These are phyloP conservation scores for Chlorella sp. DNA, from an alignment of 139 green algal species.

Conservation along the genomic window DNA sequence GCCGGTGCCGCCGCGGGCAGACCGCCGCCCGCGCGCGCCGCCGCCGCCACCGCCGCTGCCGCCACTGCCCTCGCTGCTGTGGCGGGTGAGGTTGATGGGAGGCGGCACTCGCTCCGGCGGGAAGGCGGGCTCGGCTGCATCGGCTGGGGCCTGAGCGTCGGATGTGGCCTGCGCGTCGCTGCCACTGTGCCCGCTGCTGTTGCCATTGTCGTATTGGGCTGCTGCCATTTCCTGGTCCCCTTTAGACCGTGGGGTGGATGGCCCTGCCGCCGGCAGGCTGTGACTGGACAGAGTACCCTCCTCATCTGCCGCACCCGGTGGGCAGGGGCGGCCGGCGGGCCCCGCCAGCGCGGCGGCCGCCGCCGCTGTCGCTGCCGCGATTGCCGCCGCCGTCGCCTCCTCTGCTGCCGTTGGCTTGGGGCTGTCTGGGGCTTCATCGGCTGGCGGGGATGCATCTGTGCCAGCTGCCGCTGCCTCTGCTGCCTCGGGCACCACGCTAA, in stretches of 20 bases:
- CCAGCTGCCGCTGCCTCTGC: not conserved
- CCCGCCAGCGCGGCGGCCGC: not conserved
- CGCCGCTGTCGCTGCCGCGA: not conserved
- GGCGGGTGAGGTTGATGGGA: not conserved
- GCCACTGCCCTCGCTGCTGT: conserved; percentile 1
- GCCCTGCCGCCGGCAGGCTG: not conserved
- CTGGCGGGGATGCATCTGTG: not conserved
- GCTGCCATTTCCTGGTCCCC: not conserved
- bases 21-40: not conserved
- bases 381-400: not conserved
- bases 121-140: no score
- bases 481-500: not conserved
- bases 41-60: conserved; percentile 12
- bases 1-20: not conserved
- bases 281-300: not conserved
- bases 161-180: no score
- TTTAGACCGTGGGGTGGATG: not conserved
- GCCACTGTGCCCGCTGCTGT: not conserved
- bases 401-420: not conserved
- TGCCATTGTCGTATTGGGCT: not conserved
- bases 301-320: not conserved
- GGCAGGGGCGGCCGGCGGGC: not conserved
- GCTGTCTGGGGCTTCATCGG: not conserved
- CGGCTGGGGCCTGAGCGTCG: no score
- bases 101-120: no score